Conservation (phyloP, 176 grass and related monocot genomes). For the Aegilops tauschii region DNA sequence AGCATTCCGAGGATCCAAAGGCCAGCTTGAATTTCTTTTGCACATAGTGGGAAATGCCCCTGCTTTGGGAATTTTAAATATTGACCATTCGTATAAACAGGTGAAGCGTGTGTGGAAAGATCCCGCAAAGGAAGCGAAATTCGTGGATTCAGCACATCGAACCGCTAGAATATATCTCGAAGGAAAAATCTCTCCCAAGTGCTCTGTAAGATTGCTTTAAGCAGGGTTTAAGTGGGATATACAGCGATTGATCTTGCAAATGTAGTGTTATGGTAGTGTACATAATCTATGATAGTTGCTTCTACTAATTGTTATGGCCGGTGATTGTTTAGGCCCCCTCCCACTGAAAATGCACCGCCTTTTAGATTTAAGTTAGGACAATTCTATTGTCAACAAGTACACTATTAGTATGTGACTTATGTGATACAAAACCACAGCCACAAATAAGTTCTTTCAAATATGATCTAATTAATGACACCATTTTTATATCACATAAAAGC, state of each 20-base stretch:
- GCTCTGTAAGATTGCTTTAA: neutral
- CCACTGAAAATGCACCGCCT: neutral
- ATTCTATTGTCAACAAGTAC: neutral
- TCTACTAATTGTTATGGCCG: too few relatives aligned
- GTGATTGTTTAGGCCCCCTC: neutral
- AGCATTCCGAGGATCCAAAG: neutral
- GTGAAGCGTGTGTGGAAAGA: neutral
- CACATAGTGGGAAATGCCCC: neutral
- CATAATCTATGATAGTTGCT: neutral
- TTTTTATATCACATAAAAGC: neutral
- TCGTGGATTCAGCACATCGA: neutral
- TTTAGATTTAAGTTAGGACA: neutral
- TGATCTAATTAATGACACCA: neutral
- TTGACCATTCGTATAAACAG: neutral
- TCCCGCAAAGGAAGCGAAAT: neutral
- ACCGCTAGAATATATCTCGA: neutral
- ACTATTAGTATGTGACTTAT: neutral
- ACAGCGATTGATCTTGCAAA: neutral
- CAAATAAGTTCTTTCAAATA: neutral
- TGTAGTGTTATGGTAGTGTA: neutral
- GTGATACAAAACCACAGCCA: neutral
- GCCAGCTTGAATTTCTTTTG: neutral
- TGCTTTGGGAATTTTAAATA: neutral
- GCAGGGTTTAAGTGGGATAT: neutral
- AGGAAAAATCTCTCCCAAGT: neutral